phyloP scores from a whole-genome alignment of 2,329 filamentous ascomycete species.

The Alternaria arborescens region DNA sequence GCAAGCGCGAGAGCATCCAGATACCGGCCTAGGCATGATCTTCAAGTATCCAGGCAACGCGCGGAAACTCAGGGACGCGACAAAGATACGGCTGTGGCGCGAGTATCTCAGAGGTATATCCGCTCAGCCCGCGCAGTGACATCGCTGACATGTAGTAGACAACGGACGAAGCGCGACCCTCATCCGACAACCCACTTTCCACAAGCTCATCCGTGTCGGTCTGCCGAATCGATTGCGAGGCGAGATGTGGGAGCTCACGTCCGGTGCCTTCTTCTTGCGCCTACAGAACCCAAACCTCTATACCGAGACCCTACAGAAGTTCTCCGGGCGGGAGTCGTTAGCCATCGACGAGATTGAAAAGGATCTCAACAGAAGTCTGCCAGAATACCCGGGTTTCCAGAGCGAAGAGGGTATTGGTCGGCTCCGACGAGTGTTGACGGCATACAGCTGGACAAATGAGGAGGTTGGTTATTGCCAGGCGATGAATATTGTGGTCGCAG shows the following conservation, averaged over 20 bases:
- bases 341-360: conserved; percentile 99
- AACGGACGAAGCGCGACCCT: conserved; percentile 93
- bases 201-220: conserved; percentile 95
- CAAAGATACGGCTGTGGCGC: conserved; percentile 97
- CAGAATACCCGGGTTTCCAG: conserved; percentile 97
- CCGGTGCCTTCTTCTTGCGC: conserved; percentile 87
- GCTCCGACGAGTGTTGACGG: conserved; percentile 87
- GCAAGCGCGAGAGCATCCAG: conserved; percentile 71
- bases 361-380: conserved; percentile 93
- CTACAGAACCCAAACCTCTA: conserved; percentile 87
- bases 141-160: conserved; percentile 59
- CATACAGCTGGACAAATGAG: conserved; percentile 96
- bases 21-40: conserved; percentile 89
- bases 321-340: conserved; percentile 84
- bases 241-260: conserved; percentile 95
- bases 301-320: conserved; percentile 82
- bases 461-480: conserved; percentile 98
- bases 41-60: conserved; percentile 96
- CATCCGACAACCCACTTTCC: conserved; percentile 94
- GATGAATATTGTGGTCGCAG: conserved; percentile 99
- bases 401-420: conserved; percentile 93
- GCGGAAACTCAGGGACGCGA: conserved; percentile 89
- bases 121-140: not conserved
- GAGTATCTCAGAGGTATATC: conserved; percentile 79
- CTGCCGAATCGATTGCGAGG: conserved; percentile 91